Evolutionary conservation across 208 protist genomes (phyloP).

Genomic region (Tetramitus jugosus): DNA sequence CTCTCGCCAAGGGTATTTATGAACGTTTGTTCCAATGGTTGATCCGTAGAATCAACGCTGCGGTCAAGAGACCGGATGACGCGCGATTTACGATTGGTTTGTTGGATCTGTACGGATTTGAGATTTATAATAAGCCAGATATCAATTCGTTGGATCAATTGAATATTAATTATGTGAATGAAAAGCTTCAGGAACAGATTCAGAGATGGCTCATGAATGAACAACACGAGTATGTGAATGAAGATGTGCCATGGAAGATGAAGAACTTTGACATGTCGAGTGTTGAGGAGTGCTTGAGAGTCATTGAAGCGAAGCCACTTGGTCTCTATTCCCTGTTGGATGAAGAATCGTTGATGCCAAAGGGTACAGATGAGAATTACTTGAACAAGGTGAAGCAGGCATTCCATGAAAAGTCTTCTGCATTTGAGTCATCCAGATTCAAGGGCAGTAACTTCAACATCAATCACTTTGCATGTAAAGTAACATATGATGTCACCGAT

Average conservation of each 20-base stretch:
- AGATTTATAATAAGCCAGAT: constrained; percentile 18
- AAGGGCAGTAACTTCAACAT: constrained; percentile 40
- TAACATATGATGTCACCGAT: constrained; percentile 49
- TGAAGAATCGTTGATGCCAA: not conserved
- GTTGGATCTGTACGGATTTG: constrained; percentile 34
- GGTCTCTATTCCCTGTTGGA: constrained; percentile 1
- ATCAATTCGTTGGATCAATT: constrained; percentile 31
- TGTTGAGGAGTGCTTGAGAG: not conserved
- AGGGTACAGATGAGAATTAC: constrained; percentile 13
- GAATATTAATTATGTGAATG: constrained; percentile 33
- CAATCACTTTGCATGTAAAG: constrained; percentile 58
- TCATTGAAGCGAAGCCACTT: constrained; percentile 11
- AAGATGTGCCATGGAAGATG: constrained; percentile 17
- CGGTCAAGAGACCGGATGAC: constrained; percentile 19
- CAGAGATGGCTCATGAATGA: constrained; percentile 7
- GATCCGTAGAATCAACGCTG: constrained; percentile 23
- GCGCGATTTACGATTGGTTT: constrained; percentile 25
- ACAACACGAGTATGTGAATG: constrained; percentile 33
- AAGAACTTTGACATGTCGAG: not conserved
- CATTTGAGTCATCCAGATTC: too few species aligned
- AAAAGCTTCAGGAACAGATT: constrained; percentile 32
- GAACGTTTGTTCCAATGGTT: constrained; percentile 28
- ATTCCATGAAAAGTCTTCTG: not conserved
- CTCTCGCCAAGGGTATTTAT: constrained; percentile 29
- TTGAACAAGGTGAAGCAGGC: not conserved